Conservation (phyloP, 306 rosid species). For the Delonix regia region DNA sequence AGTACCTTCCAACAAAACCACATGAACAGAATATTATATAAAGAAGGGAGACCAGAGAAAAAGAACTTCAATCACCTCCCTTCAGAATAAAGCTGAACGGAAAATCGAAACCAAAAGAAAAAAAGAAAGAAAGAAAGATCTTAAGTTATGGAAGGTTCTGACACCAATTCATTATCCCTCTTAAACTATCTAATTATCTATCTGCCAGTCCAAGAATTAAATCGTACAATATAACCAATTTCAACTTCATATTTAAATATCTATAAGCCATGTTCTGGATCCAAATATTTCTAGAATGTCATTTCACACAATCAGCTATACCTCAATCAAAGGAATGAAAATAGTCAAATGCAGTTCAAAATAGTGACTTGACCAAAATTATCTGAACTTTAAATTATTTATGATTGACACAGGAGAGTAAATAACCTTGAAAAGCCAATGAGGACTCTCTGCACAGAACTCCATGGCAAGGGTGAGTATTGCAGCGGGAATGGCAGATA, state of each 20-base stretch:
- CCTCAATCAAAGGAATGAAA: slow-evolving; percentile 31
- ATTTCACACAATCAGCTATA: slow-evolving; percentile 14
- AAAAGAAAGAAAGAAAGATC: not conserved
- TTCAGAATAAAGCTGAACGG: slow-evolving; percentile 20
- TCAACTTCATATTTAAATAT: slow-evolving; percentile 24
- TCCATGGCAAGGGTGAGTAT: slow-evolving; percentile 76
- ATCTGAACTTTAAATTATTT: slow-evolving; percentile 4
- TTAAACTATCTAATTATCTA: not conserved
- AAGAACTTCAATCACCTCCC: slow-evolving; percentile 9
- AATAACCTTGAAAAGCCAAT: slow-evolving; percentile 86
- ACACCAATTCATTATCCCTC: slow-evolving; percentile 7
- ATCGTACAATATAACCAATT: slow-evolving; percentile 9
- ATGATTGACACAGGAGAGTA: slow-evolving; percentile 31
- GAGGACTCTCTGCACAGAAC: slow-evolving; percentile 85
- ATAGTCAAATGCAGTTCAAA: slow-evolving; percentile 19
- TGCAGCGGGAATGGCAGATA: slow-evolving; percentile 66
- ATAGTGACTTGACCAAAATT: slow-evolving; percentile 20
- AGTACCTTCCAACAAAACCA: slow-evolving; percentile 8
- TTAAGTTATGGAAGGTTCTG: not conserved
- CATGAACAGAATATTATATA: not conserved
- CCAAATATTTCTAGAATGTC: slow-evolving; percentile 11
- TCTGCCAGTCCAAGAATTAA: slow-evolving; percentile 10
- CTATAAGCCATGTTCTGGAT: slow-evolving; percentile 10
- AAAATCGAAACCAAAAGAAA: not conserved
- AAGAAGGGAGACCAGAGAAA: slow-evolving; percentile 3